phyloP scores from a whole-genome alignment of 2,329 filamentous ascomycete species.

The Fonsecaea erecta region DNA sequence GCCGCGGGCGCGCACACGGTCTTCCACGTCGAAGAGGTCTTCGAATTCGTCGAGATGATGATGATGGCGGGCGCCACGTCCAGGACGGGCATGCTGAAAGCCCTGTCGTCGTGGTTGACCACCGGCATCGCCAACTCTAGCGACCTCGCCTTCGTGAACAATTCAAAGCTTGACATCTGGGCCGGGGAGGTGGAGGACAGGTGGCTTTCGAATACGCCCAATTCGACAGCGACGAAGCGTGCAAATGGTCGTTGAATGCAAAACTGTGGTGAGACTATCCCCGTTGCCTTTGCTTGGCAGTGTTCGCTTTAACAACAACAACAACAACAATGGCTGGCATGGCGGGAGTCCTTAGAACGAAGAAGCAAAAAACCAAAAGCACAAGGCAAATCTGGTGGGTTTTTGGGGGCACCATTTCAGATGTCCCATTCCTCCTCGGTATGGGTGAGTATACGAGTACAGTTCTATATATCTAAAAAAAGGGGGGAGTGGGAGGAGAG shows the following conservation, averaged over 20 bases:
- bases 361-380: too few species aligned
- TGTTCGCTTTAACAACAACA: too few species aligned
- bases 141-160: conserved; percentile 1
- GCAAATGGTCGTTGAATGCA: background rate
- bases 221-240: background rate
- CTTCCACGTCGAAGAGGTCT: conserved; percentile 18
- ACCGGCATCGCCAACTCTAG: background rate
- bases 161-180: conserved; percentile 4
- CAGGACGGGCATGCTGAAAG: conserved; percentile 3
- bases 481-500: too few species aligned
- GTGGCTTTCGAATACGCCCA: background rate
- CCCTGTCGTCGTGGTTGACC: conserved; percentile 16
- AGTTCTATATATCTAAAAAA: too few species aligned
- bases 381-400: too few species aligned
- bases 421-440: too few species aligned
- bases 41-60: conserved; percentile 19
- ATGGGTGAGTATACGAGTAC: too few species aligned
- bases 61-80: conserved; percentile 8
- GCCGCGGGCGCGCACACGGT: conserved; percentile 14
- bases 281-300: too few species aligned
- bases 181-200: conserved; percentile 2
- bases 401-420: too few species aligned
- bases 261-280: background rate
- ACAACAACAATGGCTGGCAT: too few species aligned
- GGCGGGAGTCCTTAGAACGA: too few species aligned